phyloP scores from a whole-genome alignment of 73 alveolate genomes.

The Tetrahymena thermophila region DNA sequence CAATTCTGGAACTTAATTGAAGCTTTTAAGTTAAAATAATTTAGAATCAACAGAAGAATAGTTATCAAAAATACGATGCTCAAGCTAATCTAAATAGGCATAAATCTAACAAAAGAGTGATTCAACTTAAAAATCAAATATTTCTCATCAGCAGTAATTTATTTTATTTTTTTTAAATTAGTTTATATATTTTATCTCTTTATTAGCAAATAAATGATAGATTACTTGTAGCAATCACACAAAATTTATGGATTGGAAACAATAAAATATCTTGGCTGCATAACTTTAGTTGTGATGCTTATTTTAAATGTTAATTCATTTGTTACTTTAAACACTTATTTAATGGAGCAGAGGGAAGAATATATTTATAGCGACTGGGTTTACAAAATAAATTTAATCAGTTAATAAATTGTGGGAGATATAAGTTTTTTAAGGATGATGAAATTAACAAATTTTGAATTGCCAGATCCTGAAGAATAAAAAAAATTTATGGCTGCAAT shows the following conservation, averaged over 20 bases:
- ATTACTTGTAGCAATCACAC: not conserved
- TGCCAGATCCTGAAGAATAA: not conserved
- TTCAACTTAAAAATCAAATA: not conserved
- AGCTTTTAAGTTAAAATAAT: no score
- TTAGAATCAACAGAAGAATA: no score
- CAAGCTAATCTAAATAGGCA: no score
- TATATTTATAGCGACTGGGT: not conserved
- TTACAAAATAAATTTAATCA: no score
- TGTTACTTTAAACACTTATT: not conserved
- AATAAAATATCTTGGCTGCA: not conserved
- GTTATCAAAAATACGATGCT: no score
- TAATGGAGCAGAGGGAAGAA: not conserved
- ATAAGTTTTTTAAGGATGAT: not conserved
- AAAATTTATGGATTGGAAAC: not conserved
- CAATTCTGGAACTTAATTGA: no score
- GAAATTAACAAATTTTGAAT: no score
- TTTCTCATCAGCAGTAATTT: not conserved
- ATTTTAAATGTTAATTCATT: no score
- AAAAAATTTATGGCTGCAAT: not conserved
- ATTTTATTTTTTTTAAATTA: no score
- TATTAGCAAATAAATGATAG: not conserved
- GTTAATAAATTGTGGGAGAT: not conserved
- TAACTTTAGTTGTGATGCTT: not conserved
- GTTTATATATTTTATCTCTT: no score
- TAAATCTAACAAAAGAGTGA: no score